phyloP scores from a whole-genome alignment of 2,329 filamentous ascomycete genomes.

The Penicillium italicum region DNA sequence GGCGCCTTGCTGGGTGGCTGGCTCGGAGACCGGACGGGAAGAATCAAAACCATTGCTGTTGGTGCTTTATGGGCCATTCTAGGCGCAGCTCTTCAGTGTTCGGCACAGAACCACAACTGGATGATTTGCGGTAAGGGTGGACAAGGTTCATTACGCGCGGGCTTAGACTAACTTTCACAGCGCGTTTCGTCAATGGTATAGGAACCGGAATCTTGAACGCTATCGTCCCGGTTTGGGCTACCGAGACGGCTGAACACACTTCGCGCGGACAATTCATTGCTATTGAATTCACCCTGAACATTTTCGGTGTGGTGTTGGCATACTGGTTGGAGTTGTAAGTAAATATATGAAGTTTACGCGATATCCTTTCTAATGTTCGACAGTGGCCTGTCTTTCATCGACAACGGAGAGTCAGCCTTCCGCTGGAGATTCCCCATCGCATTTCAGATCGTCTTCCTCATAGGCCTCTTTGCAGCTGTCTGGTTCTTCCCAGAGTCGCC shows the following conservation, averaged over 20 bases:
- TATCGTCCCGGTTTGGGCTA: conserved; percentile 68
- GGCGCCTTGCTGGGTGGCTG: conserved; percentile 62
- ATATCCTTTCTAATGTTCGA: neutral
- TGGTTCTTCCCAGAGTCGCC: conserved; percentile 69
- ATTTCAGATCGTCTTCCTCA: conserved; percentile 64
- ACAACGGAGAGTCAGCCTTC: conserved; percentile 56
- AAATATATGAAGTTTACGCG: too few relatives aligned
- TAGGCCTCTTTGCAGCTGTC: conserved; percentile 54
- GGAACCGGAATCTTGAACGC: conserved; percentile 68
- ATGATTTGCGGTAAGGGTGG: conserved; percentile 60
- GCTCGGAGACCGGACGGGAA: conserved; percentile 60
- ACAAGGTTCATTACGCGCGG: neutral
- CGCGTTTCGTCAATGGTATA: conserved; percentile 60
- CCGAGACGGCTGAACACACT: conserved; percentile 65
- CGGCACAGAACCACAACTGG: conserved; percentile 63
- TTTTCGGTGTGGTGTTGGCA: conserved; percentile 63
- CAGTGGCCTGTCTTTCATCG: conserved; percentile 58
- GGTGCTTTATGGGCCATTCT: conserved; percentile 57
- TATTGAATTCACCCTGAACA: conserved; percentile 70
- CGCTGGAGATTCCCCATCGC: conserved; percentile 67
- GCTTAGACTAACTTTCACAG: conserved; percentile 27
- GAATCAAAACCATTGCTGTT: conserved; percentile 61
- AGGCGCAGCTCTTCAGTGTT: conserved; percentile 62
- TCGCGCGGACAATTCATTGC: conserved; percentile 66
- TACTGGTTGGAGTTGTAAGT: conserved; percentile 58